Base-by-base conservation (phyloP, 2,329 filamentous ascomycete species). In the Trichoderma cornu-damae region DNA sequence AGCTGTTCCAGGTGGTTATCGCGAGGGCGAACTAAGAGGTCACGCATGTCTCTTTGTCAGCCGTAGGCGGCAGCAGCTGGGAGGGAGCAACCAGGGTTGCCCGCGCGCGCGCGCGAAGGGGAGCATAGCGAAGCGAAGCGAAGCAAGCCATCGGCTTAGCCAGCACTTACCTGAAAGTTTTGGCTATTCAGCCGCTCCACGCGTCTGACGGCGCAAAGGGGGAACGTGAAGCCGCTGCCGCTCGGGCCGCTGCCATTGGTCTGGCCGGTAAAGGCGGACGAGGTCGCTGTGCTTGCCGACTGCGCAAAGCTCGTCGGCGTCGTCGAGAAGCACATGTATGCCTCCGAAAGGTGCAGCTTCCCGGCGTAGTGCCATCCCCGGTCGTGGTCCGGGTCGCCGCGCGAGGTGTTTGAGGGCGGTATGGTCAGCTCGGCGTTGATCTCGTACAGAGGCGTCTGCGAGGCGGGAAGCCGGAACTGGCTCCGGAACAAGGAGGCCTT, bases 381-480 rank as follows among this genome's bases (percentile, higher is more conserved):
- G 59, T 86, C 85, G 56, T 83, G 82, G 62, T 86, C 82, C 71
- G 86, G 86, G 65, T 90, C 88, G 60, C 87, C 86, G 48, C 86
- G 83, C 60, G 81, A 85, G 64, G 77, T 81, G 72, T 87, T 89
- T 62, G 84, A 83, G 61, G 83, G 85, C 56, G 87, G 86, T 59
- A 99, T 89, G 57, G 91, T 95, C 60, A 99, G 84, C 77, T 99
- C 94, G 68, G 94, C 92, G 60, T 89, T 91, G 75, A 99, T 96
- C 78, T 99, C 94, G 75, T 95, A 91, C 58, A 97, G 82, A 57
- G 94, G 94, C 61, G 89, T 92, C 75, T 99, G 93, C 37, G 90
- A 88, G 68, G 90, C 85, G 44, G 94, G 94, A 32, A 99, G 87
- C 64, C 94, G 90, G 77, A 99, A 99, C 75, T 99, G 94, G 72